Conservation (phyloP, 768 basidiomycete species). For the Calvatia gigantea region DNA sequence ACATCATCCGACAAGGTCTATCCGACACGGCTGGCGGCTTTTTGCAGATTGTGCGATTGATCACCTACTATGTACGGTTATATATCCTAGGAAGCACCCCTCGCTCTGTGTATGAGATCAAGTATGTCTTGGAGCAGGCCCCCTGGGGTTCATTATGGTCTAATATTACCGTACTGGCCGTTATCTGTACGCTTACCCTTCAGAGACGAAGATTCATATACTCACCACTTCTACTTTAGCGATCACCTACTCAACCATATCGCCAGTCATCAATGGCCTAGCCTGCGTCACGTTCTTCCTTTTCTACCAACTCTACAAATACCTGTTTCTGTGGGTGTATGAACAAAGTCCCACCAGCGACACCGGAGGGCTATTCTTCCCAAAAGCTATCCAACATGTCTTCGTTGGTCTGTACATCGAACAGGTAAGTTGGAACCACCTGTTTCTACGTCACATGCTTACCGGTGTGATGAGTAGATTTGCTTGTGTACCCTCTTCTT, state of each 20-base stretch:
- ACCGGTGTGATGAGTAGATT: slow-evolving; percentile 28
- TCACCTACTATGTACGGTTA: slow-evolving; percentile 89
- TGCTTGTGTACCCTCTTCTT: slow-evolving; percentile 90
- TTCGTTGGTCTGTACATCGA: slow-evolving; percentile 94
- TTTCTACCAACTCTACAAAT: slow-evolving; percentile 84
- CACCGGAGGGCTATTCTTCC: slow-evolving; percentile 94
- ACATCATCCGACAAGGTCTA: slow-evolving; percentile 78
- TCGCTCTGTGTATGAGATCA: slow-evolving; percentile 79
- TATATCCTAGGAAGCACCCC: slow-evolving; percentile 87
- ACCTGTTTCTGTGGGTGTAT: slow-evolving; percentile 78
- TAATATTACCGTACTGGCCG: slow-evolving; percentile 68
- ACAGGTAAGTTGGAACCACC: slow-evolving; percentile 43
- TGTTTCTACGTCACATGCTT: too few relatives aligned
- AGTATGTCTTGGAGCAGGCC: slow-evolving; percentile 65
- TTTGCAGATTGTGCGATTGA: slow-evolving; percentile 69
- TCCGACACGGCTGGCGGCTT: slow-evolving; percentile 78
- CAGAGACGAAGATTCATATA: slow-evolving; percentile 46
- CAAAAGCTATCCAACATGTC: slow-evolving; percentile 87
- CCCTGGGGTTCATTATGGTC: slow-evolving; percentile 79
- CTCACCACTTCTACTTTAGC: slow-evolving; percentile 32
- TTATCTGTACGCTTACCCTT: slow-evolving; percentile 52
- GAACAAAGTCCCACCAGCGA: slow-evolving; percentile 68
- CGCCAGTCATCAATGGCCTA: slow-evolving; percentile 92
- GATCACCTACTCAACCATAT: slow-evolving; percentile 82
- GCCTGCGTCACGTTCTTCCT: slow-evolving; percentile 78